phyloP scores from a whole-genome alignment of 768 basidiomycete genomes.

The Suillus alpinus region DNA sequence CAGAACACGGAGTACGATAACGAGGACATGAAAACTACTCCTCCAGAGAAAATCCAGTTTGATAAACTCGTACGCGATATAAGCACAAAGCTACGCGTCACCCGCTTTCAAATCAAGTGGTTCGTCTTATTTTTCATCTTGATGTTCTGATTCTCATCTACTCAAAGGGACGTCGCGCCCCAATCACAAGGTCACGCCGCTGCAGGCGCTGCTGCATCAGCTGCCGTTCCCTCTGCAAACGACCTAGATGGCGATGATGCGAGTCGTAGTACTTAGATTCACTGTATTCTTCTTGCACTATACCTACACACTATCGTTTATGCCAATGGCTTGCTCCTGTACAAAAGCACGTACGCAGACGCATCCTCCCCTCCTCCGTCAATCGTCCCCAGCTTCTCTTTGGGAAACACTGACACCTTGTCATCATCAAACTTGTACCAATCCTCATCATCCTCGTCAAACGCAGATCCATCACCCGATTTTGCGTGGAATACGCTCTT shows the following conservation, averaged over 20 bases:
- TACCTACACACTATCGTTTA: constrained; percentile 9
- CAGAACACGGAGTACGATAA: constrained; percentile 99
- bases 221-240: constrained; percentile 71
- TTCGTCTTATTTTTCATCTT: constrained; percentile 30
- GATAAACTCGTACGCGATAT: constrained; percentile 84
- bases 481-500: constrained; percentile 60
- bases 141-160: neutral
- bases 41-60: constrained; percentile 67
- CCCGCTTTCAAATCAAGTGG: constrained; percentile 90
- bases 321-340: constrained; percentile 58
- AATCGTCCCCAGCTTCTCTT: constrained; percentile 78
- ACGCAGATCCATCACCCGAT: constrained; percentile 15
- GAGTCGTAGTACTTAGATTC: neutral
- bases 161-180: constrained; percentile 60
- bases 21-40: constrained; percentile 81
- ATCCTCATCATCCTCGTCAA: constrained; percentile 65
- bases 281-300: neutral
- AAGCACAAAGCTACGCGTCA: constrained; percentile 89
- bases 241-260: constrained; percentile 49
- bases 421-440: constrained; percentile 99
- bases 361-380: constrained; percentile 95
- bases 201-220: constrained; percentile 64
- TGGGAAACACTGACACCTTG: constrained; percentile 82
- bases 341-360: constrained; percentile 85
- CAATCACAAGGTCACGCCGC: constrained; percentile 45